A percentile compares a stretch with the other conserved stretches of the same genome.
phyloP scores from a whole-genome alignment of 2,329 filamentous ascomycete species.

The Capronia epimyces region DNA sequence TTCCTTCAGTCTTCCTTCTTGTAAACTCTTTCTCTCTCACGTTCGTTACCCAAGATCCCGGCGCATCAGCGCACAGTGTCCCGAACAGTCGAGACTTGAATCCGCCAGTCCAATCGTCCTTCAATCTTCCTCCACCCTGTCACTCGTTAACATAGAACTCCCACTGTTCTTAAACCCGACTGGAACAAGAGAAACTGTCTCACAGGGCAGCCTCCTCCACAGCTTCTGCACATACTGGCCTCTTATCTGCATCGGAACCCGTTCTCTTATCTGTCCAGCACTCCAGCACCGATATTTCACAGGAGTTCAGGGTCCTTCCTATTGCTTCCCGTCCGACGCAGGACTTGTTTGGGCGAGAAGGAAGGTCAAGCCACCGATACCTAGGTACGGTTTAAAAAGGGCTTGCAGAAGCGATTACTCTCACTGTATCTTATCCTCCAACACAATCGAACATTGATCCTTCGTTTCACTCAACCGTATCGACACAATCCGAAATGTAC shows the following conservation, averaged over 20 bases:
- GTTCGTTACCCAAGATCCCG: slow-evolving; percentile 11
- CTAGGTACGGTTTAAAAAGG: background rate
- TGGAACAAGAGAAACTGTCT: slow-evolving; percentile 7
- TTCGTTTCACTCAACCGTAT: background rate
- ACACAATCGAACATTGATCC: too few relatives aligned
- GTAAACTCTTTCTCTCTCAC: slow-evolving; percentile 8
- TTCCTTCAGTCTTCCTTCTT: slow-evolving; percentile 6
- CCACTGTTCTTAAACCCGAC: background rate
- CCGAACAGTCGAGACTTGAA: slow-evolving; percentile 9
- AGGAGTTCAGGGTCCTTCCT: background rate
- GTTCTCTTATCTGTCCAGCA: background rate
- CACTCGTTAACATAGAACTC: slow-evolving; percentile 10
- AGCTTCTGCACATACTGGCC: background rate
- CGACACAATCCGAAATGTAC: slow-evolving; percentile 12
- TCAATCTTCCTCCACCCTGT: slow-evolving; percentile 10
- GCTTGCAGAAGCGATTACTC: background rate
- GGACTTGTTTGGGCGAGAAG: background rate
- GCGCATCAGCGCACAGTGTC: slow-evolving; percentile 1
- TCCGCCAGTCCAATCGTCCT: slow-evolving; percentile 3
- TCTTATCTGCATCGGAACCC: background rate
- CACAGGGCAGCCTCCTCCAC: slow-evolving; percentile 1
- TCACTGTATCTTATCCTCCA: background rate
- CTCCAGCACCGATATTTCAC: background rate
- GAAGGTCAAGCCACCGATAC: background rate
- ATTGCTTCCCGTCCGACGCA: background rate